Evolutionary conservation across 1,139 yeast genomes (phyloP), one percentile per base, ranked within the genome.

Genomic region (Geotrichum candidum): DNA sequence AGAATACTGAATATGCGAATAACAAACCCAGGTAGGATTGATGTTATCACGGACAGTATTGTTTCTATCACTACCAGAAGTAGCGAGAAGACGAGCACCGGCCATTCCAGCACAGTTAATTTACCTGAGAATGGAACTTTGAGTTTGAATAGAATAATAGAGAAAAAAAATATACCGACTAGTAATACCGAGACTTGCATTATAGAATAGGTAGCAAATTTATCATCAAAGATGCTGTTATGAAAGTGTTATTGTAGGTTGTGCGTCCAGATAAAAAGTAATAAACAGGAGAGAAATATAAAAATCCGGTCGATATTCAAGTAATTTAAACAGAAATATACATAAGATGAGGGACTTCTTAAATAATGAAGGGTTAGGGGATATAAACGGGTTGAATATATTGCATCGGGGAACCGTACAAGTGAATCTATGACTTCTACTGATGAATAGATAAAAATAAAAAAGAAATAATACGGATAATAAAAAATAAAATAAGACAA

Each of bases 11-110:
- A 74, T 60, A 68, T 61, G 6, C 61, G 65, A 55, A 76, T 72
- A 23, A 73, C 67, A 9, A 68, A 57, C 5, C 62, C 56, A 9
- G 78, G 78, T 29, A 75, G 65, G 4, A 74, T 61, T 31, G 68
- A 57, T 2, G 78, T 74, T 48, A 76, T 67, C 48, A 70, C 67
- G 1, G 76, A 66, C 2, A 75, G 65, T 7, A 74, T 35, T 5
- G 69, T 64, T 64, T 76, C 78, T 13, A 73, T 54, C 10, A 66
- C 58, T 3, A 75, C 73, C n/a, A 76, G 68, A 13, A 72, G 27
- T 11, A 75, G 65, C 33, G 77, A 74, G 18, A 73, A 62, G 22
- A 67, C 48, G 27, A 74, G 66, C 46, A 73, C 66, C 6, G 73
- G 73, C 72, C 74, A 69, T 58, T 73, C 75, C 60, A 68, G 60